These are phyloP conservation scores for Fibroporia radiculosa DNA, from an alignment of 768 basidiomycete genomes.

Conservation along the genomic window DNA sequence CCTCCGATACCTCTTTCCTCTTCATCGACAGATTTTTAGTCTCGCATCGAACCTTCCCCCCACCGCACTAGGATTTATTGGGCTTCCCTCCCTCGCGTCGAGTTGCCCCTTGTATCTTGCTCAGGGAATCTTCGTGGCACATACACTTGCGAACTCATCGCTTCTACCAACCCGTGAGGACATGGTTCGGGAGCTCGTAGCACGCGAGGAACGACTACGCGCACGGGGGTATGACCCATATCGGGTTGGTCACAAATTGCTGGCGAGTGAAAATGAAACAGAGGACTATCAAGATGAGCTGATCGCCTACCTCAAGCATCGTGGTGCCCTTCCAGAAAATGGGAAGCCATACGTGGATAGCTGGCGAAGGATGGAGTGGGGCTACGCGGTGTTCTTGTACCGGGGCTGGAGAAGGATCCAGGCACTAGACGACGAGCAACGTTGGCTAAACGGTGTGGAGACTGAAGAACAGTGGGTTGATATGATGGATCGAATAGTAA, in stretches of 20 bases:
- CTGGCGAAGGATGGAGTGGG: constrained; percentile 35
- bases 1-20: constrained; percentile 45
- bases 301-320: constrained; percentile 21
- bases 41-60: constrained; percentile 37
- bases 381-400: constrained; percentile 27
- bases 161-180: constrained; percentile 33
- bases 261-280: constrained; percentile 19
- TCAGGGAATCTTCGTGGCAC: constrained; percentile 40
- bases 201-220: constrained; percentile 33
- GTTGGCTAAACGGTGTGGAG: constrained; percentile 41
- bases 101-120: constrained; percentile 44
- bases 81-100: constrained; percentile 38
- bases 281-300: constrained; percentile 28
- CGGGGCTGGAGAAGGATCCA: constrained; percentile 41
- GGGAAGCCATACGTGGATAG: constrained; percentile 41
- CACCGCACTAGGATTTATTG: constrained; percentile 48
- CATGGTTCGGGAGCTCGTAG: constrained; percentile 33
- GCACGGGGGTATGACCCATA: constrained; percentile 41
- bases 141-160: constrained; percentile 34
- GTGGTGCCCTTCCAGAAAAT: constrained; percentile 29
- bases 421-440: constrained; percentile 18
- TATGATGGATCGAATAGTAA: constrained; percentile 38
- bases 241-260: constrained; percentile 37
- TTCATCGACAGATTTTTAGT: constrained; percentile 46
- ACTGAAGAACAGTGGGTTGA: constrained; percentile 46